Conservation (phyloP, 192 early-diverging fungal species). For the Coemansia sp. region DNA sequence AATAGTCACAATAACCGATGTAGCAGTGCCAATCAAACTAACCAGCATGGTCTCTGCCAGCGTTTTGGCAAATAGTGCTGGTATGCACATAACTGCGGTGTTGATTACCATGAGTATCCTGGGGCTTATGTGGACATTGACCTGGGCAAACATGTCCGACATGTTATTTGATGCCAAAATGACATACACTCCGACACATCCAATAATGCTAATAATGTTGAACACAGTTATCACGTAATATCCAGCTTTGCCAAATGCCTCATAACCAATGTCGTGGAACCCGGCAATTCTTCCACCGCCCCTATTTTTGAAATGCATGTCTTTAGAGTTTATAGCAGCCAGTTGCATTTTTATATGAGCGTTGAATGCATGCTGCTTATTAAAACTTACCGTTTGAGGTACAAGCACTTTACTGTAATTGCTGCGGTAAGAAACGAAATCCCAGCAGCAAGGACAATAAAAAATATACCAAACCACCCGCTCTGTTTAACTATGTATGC, state of each 20-base stretch:
- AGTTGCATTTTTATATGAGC: background rate
- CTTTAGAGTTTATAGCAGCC: background rate
- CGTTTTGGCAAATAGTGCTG: conserved; percentile 64
- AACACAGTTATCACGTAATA: conserved; percentile 42
- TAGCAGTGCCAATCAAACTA: conserved; percentile 64
- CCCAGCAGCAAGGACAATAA: conserved; percentile 34
- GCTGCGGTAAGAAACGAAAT: conserved; percentile 27
- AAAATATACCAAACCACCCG: conserved; percentile 37
- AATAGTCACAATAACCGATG: conserved; percentile 61
- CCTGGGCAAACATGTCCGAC: conserved; percentile 28
- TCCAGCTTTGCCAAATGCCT: conserved; percentile 37
- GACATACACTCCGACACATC: conserved; percentile 34
- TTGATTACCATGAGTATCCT: conserved; percentile 48
- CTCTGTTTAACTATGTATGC: conserved; percentile 43
- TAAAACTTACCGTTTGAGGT: conserved; percentile 46
- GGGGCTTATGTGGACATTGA: conserved; percentile 24
- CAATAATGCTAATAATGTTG: conserved; percentile 46
- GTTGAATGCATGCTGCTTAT: no score
- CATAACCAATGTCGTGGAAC: conserved; percentile 43
- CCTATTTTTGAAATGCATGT: conserved; percentile 5
- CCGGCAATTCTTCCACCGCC: conserved; percentile 40
- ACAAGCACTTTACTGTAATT: conserved; percentile 38
- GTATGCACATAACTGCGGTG: conserved; percentile 55
- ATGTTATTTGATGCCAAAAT: conserved; percentile 45
- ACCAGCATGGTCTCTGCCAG: conserved; percentile 71